These are phyloP conservation scores for Drechmeria coniospora DNA, from an alignment of 2,329 filamentous ascomycete species.

Conservation along the genomic window DNA sequence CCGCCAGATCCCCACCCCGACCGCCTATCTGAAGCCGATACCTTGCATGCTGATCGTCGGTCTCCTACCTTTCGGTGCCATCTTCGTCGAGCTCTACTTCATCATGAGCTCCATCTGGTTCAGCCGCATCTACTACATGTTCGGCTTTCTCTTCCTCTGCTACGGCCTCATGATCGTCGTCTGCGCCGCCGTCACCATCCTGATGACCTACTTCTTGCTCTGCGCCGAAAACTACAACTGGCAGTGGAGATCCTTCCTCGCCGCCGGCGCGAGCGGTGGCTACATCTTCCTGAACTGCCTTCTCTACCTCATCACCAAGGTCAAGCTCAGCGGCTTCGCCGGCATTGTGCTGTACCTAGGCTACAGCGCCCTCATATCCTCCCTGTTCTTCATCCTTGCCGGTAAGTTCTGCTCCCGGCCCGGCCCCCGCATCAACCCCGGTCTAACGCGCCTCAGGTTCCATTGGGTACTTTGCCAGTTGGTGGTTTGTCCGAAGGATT, in stretches of 20 bases:
- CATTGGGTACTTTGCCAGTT: conserved; percentile 90
- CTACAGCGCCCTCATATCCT: conserved; percentile 78
- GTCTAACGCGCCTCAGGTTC: conserved; percentile 43
- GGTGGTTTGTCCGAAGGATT: conserved; percentile 86
- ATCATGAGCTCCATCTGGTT: conserved; percentile 99
- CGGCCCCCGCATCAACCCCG: neutral
- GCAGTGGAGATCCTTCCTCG: conserved; percentile 94
- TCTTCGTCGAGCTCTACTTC: conserved; percentile 97
- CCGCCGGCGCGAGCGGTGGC: conserved; percentile 73
- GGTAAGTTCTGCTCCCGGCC: conserved; percentile 41
- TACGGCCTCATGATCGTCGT: conserved; percentile 97
- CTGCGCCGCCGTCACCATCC: conserved; percentile 75
- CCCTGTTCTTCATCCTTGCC: conserved; percentile 84
- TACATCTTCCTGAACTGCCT: conserved; percentile 90
- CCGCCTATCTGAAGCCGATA: conserved; percentile 69
- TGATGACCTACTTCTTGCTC: conserved; percentile 92
- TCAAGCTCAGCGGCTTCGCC: conserved; percentile 71
- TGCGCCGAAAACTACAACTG: conserved; percentile 97
- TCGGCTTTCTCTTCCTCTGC: conserved; percentile 95
- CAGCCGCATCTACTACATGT: conserved; percentile 99
- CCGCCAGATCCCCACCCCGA: conserved; percentile 77
- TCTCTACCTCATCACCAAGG: conserved; percentile 77
- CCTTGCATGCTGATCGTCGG: conserved; percentile 88
- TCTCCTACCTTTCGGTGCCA: conserved; percentile 85
- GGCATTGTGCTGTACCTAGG: conserved; percentile 86